Base-by-base conservation (phyloP, 306 rosid species). In the Cucumis melo region DNA sequence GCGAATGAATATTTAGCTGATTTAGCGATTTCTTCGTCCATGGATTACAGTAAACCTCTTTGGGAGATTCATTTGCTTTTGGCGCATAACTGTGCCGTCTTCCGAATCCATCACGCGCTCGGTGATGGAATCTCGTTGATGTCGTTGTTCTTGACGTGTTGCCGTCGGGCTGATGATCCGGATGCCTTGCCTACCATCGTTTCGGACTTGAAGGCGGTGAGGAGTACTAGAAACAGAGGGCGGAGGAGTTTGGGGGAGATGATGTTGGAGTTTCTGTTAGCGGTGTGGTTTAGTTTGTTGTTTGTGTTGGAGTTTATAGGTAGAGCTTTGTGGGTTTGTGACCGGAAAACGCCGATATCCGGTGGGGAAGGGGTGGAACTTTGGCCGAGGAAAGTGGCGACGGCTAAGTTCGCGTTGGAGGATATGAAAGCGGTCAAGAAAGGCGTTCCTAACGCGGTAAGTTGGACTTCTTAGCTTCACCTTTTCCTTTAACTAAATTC, bases 61-160 rank as follows among this genome's bases (percentile, higher is more conserved):
- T 93, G 97, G 98, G 98, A 93, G 67, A 78, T 93, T 24, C 98
- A 93, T 36, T 5, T 93, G 9, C 84, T 93, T 1, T 66, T 9
- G 51, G 84, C 88, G 1, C 97, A 93, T 76, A 90, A 81, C 2
- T 91, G 97, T 41, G 1, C 38, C 7, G 61, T 91, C 14, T 81
- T 93, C 15, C 85, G 97, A 12, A 81, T 91, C 15, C 97, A 93
- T 54, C 98, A 93, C 60, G 83, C 96, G 8, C 80, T 93, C 15
- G 98, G 97, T 0, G 98, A 93, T 19, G 98, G 98, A 3, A 84
- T 90, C 54, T 93, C 96, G n/a, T 27, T 93, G 55, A 90, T 91
- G 96, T 89, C 98, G 3, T 46, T 91, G 92, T 41, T 93, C 12
- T 80, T 93, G 34, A 82, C 90, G 13, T 74, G 82, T 54, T 93